Evolutionary conservation across 2,329 filamentous ascomycete genomes (phyloP), one percentile per base, ranked within the genome.

Genomic region (Aspergillus sp.): DNA sequence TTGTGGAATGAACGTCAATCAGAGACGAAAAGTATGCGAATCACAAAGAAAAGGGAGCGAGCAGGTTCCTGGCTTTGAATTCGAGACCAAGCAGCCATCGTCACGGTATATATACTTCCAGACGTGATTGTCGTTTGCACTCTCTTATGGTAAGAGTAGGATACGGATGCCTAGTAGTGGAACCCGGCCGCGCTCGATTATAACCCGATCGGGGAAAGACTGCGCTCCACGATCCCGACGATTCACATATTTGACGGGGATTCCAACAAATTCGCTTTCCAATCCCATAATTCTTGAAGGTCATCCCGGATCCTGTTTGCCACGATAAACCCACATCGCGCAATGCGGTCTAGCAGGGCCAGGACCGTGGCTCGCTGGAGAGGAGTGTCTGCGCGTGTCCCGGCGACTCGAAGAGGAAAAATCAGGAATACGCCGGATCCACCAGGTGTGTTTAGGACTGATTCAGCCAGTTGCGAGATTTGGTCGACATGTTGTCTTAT

Each of bases 321-420:
- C 20, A 51, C 49, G 14, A 51, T 34, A 31, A 51, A 51, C n/a
- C 49, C 49, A 17, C 23, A 20, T n/a, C 19, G 13, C 13, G 19
- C 40, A 32, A 51, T 31, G 25, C 7, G 17, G 16, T 51, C 43
- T 6, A 51, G 43, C 20, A 46, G 16, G 19, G 17, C 31, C 43
- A 47, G 10, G 36, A 51, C 45, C 42, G 21, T 51, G 14, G 32
- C 19, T 41, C 23, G 31, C 40, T 43, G 40, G 11, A 32, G 17
- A 43, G 21, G 19, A 14, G n/a, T 21, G 21, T 46, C 16, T n/a
- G 43, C 49, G 10, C 36, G 49, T 6, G 42, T 47, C n/a, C 42
- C 49, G 14, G 49, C 49, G 13, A 51, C 49, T 19, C 49, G 43
- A n/a, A 51, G 49, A 20, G 49, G 49, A 19, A 51, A 51, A 20